These are phyloP conservation scores for Yarrowia sp. DNA, from an alignment of 805 yeast species.

Conservation along the genomic window DNA sequence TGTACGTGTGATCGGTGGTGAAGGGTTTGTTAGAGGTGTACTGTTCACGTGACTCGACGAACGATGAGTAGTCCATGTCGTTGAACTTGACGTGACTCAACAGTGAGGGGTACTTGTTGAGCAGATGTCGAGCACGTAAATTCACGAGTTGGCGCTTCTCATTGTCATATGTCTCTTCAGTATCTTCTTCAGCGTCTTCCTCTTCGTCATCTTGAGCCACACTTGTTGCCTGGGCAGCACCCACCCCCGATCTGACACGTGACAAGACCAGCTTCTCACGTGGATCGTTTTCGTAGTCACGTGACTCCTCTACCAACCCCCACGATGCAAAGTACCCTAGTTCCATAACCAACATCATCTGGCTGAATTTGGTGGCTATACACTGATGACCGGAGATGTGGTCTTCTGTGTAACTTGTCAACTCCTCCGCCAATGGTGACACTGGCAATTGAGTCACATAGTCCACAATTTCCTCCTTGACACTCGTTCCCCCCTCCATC, in stretches of 20 bases:
- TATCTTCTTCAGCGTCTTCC: not conserved
- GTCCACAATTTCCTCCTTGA: not conserved
- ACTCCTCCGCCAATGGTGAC: not conserved
- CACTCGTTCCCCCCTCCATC: too few species aligned
- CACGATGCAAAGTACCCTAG: constrained; percentile 24
- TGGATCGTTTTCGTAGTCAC: constrained; percentile 8
- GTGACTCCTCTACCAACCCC: constrained; percentile 8
- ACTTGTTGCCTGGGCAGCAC: not conserved
- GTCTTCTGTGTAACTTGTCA: not conserved
- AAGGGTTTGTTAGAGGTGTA: not conserved
- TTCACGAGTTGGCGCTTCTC: not conserved
- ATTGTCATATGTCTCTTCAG: not conserved
- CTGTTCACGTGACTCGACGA: constrained; percentile 13
- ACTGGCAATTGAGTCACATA: not conserved
- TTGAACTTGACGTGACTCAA: constrained; percentile 1
- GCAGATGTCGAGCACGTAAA: not conserved
- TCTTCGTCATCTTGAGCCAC: not conserved
- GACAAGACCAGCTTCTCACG: not conserved
- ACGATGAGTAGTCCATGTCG: constrained; percentile 8
- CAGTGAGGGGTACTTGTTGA: not conserved
- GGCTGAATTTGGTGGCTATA: not conserved
- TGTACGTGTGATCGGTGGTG: constrained; percentile 28
- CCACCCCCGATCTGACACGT: not conserved
- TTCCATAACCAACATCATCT: constrained; percentile 15
- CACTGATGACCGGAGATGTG: constrained; percentile 23